phyloP scores from a whole-genome alignment of 306 rosid species.

The Vigna trinervia region DNA sequence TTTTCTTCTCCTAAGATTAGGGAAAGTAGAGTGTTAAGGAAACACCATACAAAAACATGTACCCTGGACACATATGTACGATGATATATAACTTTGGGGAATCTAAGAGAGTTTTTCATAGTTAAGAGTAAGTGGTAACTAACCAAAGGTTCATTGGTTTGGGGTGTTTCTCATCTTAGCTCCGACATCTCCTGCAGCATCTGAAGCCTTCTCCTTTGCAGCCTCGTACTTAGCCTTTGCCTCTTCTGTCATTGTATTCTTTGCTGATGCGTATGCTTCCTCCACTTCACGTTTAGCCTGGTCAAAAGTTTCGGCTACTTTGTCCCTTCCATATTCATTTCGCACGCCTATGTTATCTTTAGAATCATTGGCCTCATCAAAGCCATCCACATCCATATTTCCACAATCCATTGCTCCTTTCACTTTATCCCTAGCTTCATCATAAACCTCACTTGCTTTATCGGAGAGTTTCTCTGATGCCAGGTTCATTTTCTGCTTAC shows the following conservation, averaged over 20 bases:
- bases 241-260: constrained; percentile 44
- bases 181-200: constrained; percentile 63
- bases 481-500: constrained; percentile 4
- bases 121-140: constrained; percentile 11
- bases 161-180: constrained; percentile 55
- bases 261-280: constrained; percentile 40
- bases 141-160: constrained; percentile 43
- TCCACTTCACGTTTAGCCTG: constrained; percentile 43
- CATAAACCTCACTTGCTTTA: constrained; percentile 39
- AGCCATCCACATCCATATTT: constrained; percentile 16
- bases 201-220: constrained; percentile 70
- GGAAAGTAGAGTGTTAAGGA: constrained; percentile 6
- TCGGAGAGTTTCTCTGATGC: constrained; percentile 39
- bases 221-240: constrained; percentile 55
- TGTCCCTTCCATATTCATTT: constrained; percentile 37
- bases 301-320: constrained; percentile 49
- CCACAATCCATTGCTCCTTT: constrained; percentile 34
- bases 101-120: constrained; percentile 23
- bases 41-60: neutral
- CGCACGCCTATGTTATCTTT: constrained; percentile 24
- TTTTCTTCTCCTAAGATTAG: constrained; percentile 6
- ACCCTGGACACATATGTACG: neutral
- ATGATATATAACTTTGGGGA: neutral
- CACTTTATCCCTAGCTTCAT: neutral
- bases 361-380: constrained; percentile 37